phyloP scores from a whole-genome alignment of 2,329 filamentous ascomycete genomes.

The Rosellinia necatrix region DNA sequence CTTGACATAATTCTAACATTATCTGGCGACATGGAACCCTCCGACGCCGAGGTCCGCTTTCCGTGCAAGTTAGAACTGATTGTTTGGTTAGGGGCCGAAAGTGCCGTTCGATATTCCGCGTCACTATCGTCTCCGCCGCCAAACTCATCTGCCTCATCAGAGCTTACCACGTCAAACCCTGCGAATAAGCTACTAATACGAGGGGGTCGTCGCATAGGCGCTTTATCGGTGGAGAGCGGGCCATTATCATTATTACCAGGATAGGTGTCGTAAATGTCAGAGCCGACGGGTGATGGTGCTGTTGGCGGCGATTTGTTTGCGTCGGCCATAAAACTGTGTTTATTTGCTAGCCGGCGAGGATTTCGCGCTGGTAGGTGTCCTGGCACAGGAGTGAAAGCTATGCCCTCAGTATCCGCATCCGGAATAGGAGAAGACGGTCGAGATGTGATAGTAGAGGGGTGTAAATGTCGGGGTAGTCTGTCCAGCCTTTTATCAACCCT shows the following conservation, averaged over 20 bases:
- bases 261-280: slow-evolving; percentile 66
- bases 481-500: slow-evolving; percentile 78
- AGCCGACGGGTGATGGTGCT: slow-evolving; percentile 34
- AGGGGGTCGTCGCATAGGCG: slow-evolving; percentile 69
- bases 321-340: slow-evolving; percentile 51
- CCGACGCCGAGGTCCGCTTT: slow-evolving; percentile 50
- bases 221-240: slow-evolving; percentile 64
- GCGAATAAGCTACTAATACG: slow-evolving; percentile 85
- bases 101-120: slow-evolving; percentile 67
- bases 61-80: slow-evolving; percentile 43
- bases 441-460: slow-evolving; percentile 75
- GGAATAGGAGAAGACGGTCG: slow-evolving; percentile 59
- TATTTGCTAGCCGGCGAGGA: slow-evolving; percentile 58
- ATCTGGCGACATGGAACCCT: slow-evolving; percentile 50
- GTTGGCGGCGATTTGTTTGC: slow-evolving; percentile 55
- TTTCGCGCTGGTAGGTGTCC: slow-evolving; percentile 63
- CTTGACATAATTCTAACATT: slow-evolving; percentile 32
- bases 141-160: slow-evolving; percentile 69
- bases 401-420: slow-evolving; percentile 43
- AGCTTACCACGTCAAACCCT: slow-evolving; percentile 75
- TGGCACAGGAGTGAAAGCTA: slow-evolving; percentile 56
- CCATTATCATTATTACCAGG: slow-evolving; percentile 82
- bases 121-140: slow-evolving; percentile 66
- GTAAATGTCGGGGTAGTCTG: slow-evolving; percentile 75
- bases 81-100: slow-evolving; percentile 65